Evolutionary conservation across 179 eudicot species (phyloP).

Genomic region (Corrigiola litoralis): DNA sequence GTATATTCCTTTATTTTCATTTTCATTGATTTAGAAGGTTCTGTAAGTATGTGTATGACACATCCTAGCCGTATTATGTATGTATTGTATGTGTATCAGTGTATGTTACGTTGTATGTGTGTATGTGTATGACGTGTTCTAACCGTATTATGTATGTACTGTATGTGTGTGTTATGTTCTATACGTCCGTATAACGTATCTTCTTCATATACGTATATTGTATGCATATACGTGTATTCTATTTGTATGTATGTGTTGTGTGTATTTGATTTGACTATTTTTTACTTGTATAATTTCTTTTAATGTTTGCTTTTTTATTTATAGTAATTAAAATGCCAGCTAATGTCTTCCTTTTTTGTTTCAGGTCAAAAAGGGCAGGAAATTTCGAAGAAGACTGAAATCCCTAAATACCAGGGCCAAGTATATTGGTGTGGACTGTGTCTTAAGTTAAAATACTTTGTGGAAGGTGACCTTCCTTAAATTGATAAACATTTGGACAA

Average conservation of each 20-base stretch:
- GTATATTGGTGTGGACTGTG: background rate
- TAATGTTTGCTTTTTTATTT: background rate
- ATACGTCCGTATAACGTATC: too few relatives aligned
- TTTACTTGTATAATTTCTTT: background rate
- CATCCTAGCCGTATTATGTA: background rate
- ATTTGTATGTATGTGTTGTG: background rate
- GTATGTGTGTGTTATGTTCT: background rate
- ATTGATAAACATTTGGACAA: background rate
- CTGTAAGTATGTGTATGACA: too few relatives aligned
- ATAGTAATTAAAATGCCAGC: background rate
- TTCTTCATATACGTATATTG: background rate
- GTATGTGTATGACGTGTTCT: background rate
- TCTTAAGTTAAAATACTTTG: background rate
- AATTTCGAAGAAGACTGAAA: conserved; percentile 1
- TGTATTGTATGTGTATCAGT: background rate
- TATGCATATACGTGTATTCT: background rate
- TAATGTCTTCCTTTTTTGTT: conserved; percentile 3
- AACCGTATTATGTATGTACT: background rate
- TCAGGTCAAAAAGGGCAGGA: conserved; percentile 16
- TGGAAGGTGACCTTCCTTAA: background rate
- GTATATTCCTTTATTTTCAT: too few relatives aligned
- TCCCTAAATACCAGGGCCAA: background rate
- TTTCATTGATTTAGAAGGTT: too few relatives aligned
- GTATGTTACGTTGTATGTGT: background rate
- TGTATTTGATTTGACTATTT: background rate